These are phyloP conservation scores for Sclerotinia nivalis DNA, from an alignment of 2,329 filamentous ascomycete species.

Conservation along the genomic window DNA sequence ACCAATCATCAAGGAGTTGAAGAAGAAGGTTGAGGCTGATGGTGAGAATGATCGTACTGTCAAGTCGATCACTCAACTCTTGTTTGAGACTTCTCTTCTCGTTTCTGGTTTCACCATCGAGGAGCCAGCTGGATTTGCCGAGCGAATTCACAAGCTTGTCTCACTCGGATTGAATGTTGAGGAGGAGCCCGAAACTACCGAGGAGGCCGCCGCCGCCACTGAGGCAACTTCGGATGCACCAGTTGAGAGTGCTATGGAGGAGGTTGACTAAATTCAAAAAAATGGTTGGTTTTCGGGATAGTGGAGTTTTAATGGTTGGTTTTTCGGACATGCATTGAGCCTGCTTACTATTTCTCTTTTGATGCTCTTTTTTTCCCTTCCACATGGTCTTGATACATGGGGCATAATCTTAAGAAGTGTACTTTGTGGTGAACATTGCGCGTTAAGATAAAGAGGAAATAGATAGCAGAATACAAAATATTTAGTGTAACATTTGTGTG, in stretches of 20 bases:
- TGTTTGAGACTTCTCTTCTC: conserved; percentile 97
- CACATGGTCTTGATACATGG: conserved; percentile 3
- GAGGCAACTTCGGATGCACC: conserved; percentile 58
- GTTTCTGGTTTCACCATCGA: conserved; percentile 99
- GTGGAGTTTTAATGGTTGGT: conserved; percentile 40
- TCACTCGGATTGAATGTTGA: conserved; percentile 97
- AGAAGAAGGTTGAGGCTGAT: conserved; percentile 97
- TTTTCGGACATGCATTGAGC: conserved; percentile 27
- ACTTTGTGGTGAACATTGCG: conserved; percentile 21
- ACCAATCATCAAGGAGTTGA: conserved; percentile 96
- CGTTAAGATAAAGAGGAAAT: conserved; percentile 18
- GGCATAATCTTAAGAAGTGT: conserved; percentile 19
- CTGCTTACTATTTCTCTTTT: conserved; percentile 19
- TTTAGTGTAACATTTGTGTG: conserved; percentile 12
- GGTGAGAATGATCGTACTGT: conserved; percentile 98
- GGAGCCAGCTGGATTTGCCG: conserved; percentile 94
- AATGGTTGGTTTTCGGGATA: conserved; percentile 28
- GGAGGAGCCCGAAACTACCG: conserved; percentile 78
- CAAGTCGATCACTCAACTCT: conserved; percentile 97
- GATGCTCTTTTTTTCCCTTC: background rate
- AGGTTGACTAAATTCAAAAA: conserved; percentile 78
- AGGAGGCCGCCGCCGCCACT: conserved; percentile 60
- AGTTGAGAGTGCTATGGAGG: conserved; percentile 90
- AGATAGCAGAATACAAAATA: conserved; percentile 22
- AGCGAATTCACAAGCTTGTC: conserved; percentile 99